phyloP scores from a whole-genome alignment of 129 eudicot genomes.

The Lactuca saligna region DNA sequence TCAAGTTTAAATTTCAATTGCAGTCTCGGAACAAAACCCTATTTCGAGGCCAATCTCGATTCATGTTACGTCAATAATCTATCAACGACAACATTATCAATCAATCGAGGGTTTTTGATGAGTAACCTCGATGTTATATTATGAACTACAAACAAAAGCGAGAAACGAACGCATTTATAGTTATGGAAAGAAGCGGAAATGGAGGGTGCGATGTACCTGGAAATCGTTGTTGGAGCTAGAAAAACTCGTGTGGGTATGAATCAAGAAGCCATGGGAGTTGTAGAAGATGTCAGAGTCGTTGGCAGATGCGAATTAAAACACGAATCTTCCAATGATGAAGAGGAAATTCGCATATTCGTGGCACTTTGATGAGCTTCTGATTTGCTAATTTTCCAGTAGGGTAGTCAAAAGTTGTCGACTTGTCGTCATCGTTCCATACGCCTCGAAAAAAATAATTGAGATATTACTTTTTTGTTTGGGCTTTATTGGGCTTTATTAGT shows the following conservation, averaged over 20 bases:
- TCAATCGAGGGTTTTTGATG: background rate
- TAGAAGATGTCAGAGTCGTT: background rate
- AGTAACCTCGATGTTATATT: background rate
- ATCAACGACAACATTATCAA: background rate
- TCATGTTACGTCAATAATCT: background rate
- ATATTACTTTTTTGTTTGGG: background rate
- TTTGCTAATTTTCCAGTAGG: conserved; percentile 24
- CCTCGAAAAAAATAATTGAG: background rate
- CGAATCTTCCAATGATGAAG: conserved; percentile 36
- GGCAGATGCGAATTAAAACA: conserved; percentile 37
- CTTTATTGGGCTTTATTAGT: conserved; percentile 6
- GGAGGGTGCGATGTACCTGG: conserved; percentile 13
- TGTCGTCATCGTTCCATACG: conserved; percentile 11
- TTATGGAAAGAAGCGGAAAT: background rate
- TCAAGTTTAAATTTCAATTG: background rate
- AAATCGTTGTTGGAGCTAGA: conserved; percentile 2
- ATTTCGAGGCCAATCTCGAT: background rate
- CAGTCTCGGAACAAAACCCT: conserved; percentile 18
- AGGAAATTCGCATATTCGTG: conserved; percentile 38
- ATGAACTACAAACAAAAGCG: conserved; percentile 13
- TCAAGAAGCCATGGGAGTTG: conserved; percentile 14
- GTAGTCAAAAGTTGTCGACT: conserved; percentile 1
- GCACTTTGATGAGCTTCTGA: conserved; percentile 21
- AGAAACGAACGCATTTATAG: background rate
- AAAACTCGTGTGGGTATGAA: conserved; percentile 22